Percentiles rank a stretch among this genome's conserved stretches.
Evolutionary conservation across 345 rosid genomes (phyloP).

Genomic region (Salix arbutifolia): DNA sequence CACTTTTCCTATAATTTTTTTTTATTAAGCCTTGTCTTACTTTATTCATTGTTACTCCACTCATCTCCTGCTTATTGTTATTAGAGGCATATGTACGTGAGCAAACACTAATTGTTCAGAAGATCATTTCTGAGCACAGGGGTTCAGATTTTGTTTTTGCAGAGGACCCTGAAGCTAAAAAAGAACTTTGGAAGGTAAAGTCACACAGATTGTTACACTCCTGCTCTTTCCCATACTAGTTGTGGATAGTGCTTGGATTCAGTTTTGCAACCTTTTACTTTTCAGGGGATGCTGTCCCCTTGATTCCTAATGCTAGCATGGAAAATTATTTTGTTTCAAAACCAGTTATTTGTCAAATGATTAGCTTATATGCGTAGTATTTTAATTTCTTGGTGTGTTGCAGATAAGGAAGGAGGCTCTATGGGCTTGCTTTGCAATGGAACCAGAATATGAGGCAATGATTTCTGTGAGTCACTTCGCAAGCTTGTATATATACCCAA

Average conservation of each 20-base stretch:
- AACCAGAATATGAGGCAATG: slow-evolving; percentile 78
- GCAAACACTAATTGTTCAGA: slow-evolving; percentile 77
- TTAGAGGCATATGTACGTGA: slow-evolving; percentile 81
- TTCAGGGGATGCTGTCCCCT: neutral
- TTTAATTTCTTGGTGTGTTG: slow-evolving; percentile 5
- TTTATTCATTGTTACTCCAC: neutral
- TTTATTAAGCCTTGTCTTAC: neutral
- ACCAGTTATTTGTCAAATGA: neutral
- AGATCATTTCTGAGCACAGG: slow-evolving; percentile 71
- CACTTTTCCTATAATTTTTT: neutral
- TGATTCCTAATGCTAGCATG: neutral
- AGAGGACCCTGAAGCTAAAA: slow-evolving; percentile 77
- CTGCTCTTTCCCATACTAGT: neutral
- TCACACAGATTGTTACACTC: slow-evolving; percentile 7
- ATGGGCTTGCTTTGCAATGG: slow-evolving; percentile 90
- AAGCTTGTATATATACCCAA: neutral
- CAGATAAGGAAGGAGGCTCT: slow-evolving; percentile 92
- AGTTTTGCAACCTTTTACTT: neutral
- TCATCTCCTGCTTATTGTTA: slow-evolving; percentile 1
- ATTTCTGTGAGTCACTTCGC: slow-evolving; percentile 48
- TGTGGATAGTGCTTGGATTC: neutral
- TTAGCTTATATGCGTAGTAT: neutral
- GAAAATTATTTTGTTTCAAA: neutral
- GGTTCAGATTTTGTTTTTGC: slow-evolving; percentile 85
- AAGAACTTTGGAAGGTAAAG: slow-evolving; percentile 85